Percentiles rank a stretch among this genome's conserved stretches.
These are phyloP conservation scores for Pistacia vera DNA, from an alignment of 345 rosid species.

Conservation along the genomic window DNA sequence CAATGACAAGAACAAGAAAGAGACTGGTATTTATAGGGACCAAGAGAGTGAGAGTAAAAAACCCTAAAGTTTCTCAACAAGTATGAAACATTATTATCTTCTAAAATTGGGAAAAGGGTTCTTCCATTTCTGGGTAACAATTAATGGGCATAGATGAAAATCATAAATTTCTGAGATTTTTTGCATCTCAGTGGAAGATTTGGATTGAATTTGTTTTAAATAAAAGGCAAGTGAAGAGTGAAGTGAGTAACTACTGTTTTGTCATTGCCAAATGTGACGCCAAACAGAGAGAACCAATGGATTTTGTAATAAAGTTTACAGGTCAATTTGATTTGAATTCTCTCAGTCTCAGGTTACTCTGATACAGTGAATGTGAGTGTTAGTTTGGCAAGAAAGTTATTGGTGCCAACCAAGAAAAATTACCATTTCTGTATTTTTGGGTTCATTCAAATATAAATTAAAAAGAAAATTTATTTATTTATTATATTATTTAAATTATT, in stretches of 20 bases:
- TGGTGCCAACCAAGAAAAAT: not conserved
- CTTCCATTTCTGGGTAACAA: not conserved
- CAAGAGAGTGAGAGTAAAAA: not conserved
- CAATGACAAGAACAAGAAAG: not conserved
- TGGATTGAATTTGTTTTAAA: constrained; percentile 1
- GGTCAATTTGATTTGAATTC: constrained; percentile 1
- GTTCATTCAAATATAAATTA: not conserved
- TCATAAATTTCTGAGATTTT: constrained; percentile 8
- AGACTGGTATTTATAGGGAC: not conserved
- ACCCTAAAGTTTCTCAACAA: constrained; percentile 21
- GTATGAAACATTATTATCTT: not conserved
- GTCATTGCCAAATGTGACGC: not conserved
- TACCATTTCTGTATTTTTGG: not conserved
- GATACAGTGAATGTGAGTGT: not conserved
- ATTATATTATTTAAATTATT: no score
- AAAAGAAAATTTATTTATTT: not conserved
- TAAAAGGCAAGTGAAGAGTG: no score
- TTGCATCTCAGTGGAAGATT: not conserved
- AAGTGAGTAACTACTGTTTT: not conserved
- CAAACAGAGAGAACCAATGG: not conserved
- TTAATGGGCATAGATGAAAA: constrained; percentile 7
- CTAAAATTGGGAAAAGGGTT: not conserved
- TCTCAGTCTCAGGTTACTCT: not conserved
- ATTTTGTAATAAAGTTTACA: not conserved
- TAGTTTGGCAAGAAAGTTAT: not conserved